Evolutionary conservation across 345 rosid species (phyloP).

Genomic region (Moricandia arvensis): DNA sequence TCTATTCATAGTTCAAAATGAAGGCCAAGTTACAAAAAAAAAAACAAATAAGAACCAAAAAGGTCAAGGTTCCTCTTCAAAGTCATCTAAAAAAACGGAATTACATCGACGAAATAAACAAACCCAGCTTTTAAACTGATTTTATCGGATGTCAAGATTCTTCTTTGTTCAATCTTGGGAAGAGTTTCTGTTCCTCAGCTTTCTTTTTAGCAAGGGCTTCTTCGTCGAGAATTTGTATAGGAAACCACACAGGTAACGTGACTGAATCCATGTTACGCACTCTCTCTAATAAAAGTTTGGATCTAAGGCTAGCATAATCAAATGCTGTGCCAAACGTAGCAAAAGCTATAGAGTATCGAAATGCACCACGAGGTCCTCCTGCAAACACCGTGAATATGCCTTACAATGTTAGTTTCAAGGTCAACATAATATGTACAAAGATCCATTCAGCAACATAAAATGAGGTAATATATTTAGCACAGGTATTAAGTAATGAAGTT

Average conservation of each 20-base stretch:
- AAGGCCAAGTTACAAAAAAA: too few relatives aligned
- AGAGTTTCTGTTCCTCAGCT: constrained; percentile 59
- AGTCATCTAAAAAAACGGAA: not conserved
- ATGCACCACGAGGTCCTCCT: constrained; percentile 77
- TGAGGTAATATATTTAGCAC: not conserved
- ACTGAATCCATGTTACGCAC: constrained; percentile 38
- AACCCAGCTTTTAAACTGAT: not conserved
- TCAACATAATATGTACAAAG: not conserved
- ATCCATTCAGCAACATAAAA: not conserved
- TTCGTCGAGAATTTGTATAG: constrained; percentile 77
- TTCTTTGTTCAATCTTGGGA: constrained; percentile 60
- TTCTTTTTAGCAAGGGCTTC: constrained; percentile 73
- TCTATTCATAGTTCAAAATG: too few relatives aligned
- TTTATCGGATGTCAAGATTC: constrained; percentile 44
- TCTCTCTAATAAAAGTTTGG: constrained; percentile 43
- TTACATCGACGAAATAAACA: not conserved
- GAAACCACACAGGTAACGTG: constrained; percentile 78
- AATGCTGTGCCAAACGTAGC: constrained; percentile 58
- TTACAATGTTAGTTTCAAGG: not conserved
- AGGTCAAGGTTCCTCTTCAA: not conserved
- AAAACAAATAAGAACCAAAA: not conserved
- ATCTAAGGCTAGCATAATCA: constrained; percentile 53
- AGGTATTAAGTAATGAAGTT: not conserved
- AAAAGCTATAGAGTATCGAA: constrained; percentile 59
- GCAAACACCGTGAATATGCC: constrained; percentile 13